Evolutionary conservation across 2,329 filamentous ascomycete genomes (phyloP).

Genomic region (Ophiobolus disseminans): DNA sequence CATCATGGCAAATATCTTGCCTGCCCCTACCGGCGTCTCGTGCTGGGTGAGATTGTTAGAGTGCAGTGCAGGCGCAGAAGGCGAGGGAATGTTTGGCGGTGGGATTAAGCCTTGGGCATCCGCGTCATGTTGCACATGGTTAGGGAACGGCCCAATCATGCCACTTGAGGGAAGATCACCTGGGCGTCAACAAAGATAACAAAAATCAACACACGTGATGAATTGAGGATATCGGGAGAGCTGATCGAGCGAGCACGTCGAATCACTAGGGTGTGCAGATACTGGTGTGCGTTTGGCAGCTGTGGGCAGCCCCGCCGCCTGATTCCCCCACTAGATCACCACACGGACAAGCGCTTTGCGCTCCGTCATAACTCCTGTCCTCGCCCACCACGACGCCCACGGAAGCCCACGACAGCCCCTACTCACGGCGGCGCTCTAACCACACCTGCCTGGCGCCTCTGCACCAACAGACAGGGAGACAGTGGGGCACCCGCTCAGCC

Average conservation of each 20-base stretch:
- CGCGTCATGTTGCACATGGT: constrained; percentile 28
- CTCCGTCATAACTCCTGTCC: constrained; percentile 16
- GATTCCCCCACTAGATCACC: constrained; percentile 19
- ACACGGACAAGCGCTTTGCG: constrained; percentile 5
- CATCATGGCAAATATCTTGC: neutral
- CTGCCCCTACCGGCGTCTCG: neutral
- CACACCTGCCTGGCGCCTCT: constrained; percentile 25
- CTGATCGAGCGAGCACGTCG: neutral
- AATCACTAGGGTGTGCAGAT: neutral
- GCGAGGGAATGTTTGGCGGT: constrained; percentile 9
- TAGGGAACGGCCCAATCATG: constrained; percentile 25
- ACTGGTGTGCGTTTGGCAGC: constrained; percentile 8
- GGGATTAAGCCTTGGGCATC: constrained; percentile 17
- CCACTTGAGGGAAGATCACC: constrained; percentile 12
- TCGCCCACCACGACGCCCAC: constrained; percentile 6
- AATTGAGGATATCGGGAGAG: neutral
- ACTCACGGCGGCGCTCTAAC: constrained; percentile 10
- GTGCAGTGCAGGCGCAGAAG: constrained; percentile 19
- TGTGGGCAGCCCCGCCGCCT: constrained; percentile 9
- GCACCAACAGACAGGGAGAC: constrained; percentile 20
- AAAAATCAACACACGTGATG: neutral
- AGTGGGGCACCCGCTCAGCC: constrained; percentile 34
- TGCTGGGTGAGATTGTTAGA: constrained; percentile 25
- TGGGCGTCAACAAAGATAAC: constrained; percentile 24
- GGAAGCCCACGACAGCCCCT: constrained; percentile 4